Evolutionary conservation across 129 eudicot species (phyloP), one percentile per base, ranked within the genome.

Genomic region (Gnaphalium uliginosum): DNA sequence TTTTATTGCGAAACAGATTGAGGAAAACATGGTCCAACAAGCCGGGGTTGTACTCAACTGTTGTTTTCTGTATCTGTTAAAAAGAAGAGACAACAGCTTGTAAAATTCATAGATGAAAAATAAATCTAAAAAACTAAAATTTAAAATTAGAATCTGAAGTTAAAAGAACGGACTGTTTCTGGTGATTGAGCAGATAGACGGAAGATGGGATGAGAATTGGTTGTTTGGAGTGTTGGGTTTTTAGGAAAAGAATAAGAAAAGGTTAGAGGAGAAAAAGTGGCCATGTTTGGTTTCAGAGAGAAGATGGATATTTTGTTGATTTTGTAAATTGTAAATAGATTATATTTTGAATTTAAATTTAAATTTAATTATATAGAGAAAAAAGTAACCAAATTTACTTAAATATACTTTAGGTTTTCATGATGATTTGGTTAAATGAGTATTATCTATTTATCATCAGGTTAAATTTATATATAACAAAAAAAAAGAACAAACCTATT

Each of bases 1-100:
- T 84, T 79, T 89, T 94, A 39, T 79, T 80, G 58, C 98, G 90
- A 69, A 94, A 94, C 2, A 87, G 73, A 13, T 84, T 81, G 72
- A 94, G 86, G 72, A 94, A 87, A 23, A 90, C 54, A 27, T 75
- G 71, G 73, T 94, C 97, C n/a, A 90, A 29, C n/a, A 80, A 33
- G 24, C 81, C 86, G 27, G 98, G 96, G 22, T 67, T 71, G 84
- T 93, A 88, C 43, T 89, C 78, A 23, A 62, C 66, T 32, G 66
- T 41, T 39, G 54, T 72, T 46, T 57, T 86, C 56, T 33, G 75
- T 41, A 73, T 67, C 83, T 79, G 83, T 15, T 5, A 27, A 30
- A 70, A 4, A 62, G 9, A 62, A 24, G 26, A 61, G 15, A 61
- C 37, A 14, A 30, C 30, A 43, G 11, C 7, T 10, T 5, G 43